A percentile compares a stretch with the other conserved stretches of the same genome.
Evolutionary conservation across 23 red algal species (phyloP).

Genomic region (Cyanidium caldarium): DNA sequence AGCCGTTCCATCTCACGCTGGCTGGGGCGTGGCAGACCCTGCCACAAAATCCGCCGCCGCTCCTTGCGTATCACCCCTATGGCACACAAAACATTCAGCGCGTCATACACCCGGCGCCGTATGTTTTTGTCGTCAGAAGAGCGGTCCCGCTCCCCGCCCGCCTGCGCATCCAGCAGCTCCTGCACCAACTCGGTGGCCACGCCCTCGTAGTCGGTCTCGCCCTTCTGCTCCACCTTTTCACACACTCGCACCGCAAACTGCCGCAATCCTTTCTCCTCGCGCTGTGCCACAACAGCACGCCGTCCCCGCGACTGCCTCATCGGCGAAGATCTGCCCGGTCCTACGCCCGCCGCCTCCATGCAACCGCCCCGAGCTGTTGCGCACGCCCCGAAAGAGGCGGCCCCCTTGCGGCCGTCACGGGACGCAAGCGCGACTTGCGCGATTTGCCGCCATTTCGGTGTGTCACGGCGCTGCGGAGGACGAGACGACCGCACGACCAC

Average conservation of each 20-base stretch:
- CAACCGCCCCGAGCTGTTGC: no score
- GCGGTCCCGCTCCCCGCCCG: not conserved
- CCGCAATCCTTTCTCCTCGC: slow-evolving; percentile 44
- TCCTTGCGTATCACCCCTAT: slow-evolving; percentile 84
- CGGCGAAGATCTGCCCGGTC: no score
- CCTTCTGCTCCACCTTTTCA: slow-evolving; percentile 68
- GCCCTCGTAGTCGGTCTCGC: slow-evolving; percentile 68
- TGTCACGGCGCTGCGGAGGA: no score
- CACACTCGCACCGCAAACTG: slow-evolving; percentile 82
- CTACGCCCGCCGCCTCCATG: no score
- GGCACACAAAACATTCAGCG: slow-evolving; percentile 88
- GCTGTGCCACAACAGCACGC: no score
- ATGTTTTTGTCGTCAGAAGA: slow-evolving; percentile 89
- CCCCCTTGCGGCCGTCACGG: no score
- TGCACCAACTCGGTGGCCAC: slow-evolving; percentile 82
- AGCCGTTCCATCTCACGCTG: not conserved
- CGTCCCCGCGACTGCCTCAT: no score
- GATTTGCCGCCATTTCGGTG: no score
- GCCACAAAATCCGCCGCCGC: slow-evolving; percentile 68
- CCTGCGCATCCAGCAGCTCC: slow-evolving; percentile 19
- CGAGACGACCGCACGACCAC: no score
- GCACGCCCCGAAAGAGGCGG: no score
- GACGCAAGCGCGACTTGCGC: no score
- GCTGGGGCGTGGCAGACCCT: slow-evolving; percentile 30
- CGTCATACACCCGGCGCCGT: slow-evolving; percentile 87